A percentile compares a stretch with the other conserved stretches of the same genome.
Conservation (phyloP, 176 grass and related monocot genomes). For the Aegilops longissima region DNA sequence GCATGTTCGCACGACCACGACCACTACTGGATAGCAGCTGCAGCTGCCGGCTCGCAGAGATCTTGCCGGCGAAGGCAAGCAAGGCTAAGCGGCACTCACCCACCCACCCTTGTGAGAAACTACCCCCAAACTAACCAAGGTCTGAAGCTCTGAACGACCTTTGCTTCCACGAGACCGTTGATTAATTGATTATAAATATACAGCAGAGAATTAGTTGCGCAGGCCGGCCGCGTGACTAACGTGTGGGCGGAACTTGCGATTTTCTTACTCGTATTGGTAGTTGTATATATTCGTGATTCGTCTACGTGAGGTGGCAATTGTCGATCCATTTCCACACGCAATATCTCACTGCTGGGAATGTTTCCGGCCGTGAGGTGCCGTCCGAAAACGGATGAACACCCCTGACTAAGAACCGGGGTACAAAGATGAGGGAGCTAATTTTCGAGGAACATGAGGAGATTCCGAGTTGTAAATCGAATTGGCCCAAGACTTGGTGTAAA, state of each 20-base stretch:
- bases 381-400: not conserved
- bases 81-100: slow-evolving; percentile 3
- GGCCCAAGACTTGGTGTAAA: not conserved
- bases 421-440: not conserved
- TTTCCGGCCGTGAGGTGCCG: not conserved
- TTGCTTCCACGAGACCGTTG: not conserved
- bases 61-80: slow-evolving; percentile 37
- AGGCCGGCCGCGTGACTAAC: slow-evolving; percentile 10
- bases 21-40: not conserved
- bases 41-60: not conserved
- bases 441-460: too few relatives aligned
- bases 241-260: not conserved
- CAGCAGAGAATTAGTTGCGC: not conserved
- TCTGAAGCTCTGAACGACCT: not conserved
- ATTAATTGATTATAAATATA: not conserved
- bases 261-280: not conserved
- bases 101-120: not conserved
- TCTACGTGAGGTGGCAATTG: slow-evolving; percentile 12
- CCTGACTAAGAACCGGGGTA: too few relatives aligned
- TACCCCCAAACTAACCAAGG: not conserved
- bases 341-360: slow-evolving; percentile 25
- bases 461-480: not conserved
- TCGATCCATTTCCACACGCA: slow-evolving; percentile 16
- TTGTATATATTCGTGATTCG: not conserved
- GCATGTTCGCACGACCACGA: slow-evolving; percentile 34